Conservation (phyloP, 2,329 filamentous ascomycete species). For the Xylaria sp. region DNA sequence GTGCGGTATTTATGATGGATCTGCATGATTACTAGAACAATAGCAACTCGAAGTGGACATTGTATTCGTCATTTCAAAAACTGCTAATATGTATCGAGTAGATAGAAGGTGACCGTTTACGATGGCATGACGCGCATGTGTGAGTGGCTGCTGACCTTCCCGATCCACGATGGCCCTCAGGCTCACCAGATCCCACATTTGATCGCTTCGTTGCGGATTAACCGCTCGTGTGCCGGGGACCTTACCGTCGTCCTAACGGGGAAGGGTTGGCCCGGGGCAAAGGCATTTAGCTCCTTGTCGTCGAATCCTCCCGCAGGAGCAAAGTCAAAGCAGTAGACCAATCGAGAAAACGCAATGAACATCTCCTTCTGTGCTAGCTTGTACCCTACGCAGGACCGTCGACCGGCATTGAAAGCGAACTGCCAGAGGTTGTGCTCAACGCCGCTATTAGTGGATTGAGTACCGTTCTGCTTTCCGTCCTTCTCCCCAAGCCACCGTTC, state of each 20-base stretch:
- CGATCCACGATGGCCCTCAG: neutral
- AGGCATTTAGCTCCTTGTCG: conserved; percentile 30
- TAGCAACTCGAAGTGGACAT: neutral
- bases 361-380: conserved; percentile 35
- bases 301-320: conserved; percentile 19
- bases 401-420: conserved; percentile 30
- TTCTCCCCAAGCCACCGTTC: conserved; percentile 34
- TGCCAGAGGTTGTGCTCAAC: conserved; percentile 33
- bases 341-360: conserved; percentile 35
- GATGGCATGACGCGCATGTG: neutral
- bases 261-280: conserved; percentile 21
- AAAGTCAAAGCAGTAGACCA: conserved; percentile 37
- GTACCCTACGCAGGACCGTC: conserved; percentile 34
- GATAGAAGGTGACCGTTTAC: neutral
- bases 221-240: conserved; percentile 24
- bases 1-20: neutral
- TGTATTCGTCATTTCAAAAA: neutral
- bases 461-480: neutral
- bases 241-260: conserved; percentile 28
- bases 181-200: conserved; percentile 17
- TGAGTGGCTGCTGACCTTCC: conserved; percentile 4
- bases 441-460: neutral
- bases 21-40: neutral
- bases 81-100: neutral
- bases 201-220: conserved; percentile 27